Base-by-base conservation (phyloP, 225 moss, liverwort and hornwort species). In the Sphagnum contortum region DNA sequence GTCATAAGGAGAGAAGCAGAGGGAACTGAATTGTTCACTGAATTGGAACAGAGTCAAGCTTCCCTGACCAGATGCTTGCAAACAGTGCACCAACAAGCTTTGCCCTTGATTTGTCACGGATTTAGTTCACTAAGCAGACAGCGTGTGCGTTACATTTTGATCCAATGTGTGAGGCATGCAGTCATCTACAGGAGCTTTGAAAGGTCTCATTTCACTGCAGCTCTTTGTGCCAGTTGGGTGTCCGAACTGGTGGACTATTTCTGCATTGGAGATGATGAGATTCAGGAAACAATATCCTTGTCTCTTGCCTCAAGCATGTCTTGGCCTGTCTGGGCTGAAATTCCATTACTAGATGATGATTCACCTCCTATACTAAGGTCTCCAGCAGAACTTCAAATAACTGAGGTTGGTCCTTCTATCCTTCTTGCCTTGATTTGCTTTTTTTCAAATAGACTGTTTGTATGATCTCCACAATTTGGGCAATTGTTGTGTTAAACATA, bases 321-420 rank as follows among this genome's bases (percentile, higher is more conserved):
- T 57, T 93, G 93, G 98, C 93, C 93, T 63, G 59, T 53, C 60
- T 90, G 92, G 92, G 81, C 86, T 60, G 64, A 50, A 45, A 76
- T 69, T 72, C 64, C 78, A 48, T 72, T 63, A 45, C 64, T 50
- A n/a, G 50, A 71, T 59, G 72, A 80, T 54, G 61, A 65, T 3
- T 57, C 57, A 9, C 69, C 70, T 66, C 71, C 87, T 66, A 50
- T 74, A 8, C 60, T 80, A 45, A 77, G 73, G 67, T 74, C 49
- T 48, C 61, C 76, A 12, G 65, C 66, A 63, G 65, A 57, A 60
- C 13, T 55, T 63, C 71, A 47, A 61, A 64, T 78, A 47, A 57
- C 60, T 44, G 55, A 88, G 88, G 90, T 90, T 55, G 61, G 73
- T 70, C 45, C 59, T 60, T 45, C 59, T 6, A 60, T 60, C 6